Base-by-base conservation (phyloP, 352 stramenopile genomes). In the Globisporangium cylindrosporum region DNA sequence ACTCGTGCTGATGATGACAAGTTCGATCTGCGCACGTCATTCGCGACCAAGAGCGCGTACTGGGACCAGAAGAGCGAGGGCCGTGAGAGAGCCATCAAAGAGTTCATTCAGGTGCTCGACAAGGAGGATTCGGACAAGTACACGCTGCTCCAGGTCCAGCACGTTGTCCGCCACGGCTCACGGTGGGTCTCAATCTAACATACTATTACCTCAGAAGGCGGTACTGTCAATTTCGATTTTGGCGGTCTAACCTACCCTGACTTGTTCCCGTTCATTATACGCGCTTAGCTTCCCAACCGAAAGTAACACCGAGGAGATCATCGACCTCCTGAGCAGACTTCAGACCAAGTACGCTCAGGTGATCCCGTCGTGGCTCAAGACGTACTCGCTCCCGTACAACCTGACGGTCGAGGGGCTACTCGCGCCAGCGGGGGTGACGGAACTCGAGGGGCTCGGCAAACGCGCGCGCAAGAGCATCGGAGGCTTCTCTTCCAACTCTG, bases 351-450 rank as follows among this genome's bases (percentile, higher is more conserved):
- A 81, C 59, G 73, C 66, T 14, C 62, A 29, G 22, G 29, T 61
- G 8, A 60, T 93, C 10, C 84, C 84, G 1, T 27, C 49, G 29
- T 93, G 84, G 84, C 41, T 93, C 51, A 70, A 69, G 7, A 69
- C 75, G 55, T 93, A 93, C 67, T 69, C 55, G 38, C 78, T 91
- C 24, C 79, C 71, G n/a, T 93, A 93, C 74, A 86, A 89, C 58
- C 25, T 75, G 48, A 77, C 70, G 25, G 63, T 84, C n/a, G 66
- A 78, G 53, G 81, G 84, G 1, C 65, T 74, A 12, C 68, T 93
- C 29, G 70, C 81, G 1, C 55, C 66, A 0, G 64, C 76, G 15
- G 85, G 85, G 0, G 64, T 59, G 12, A 22, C 55, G 3, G 82
- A 90, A 57, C 78, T 92, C 22, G 56, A 70, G 48, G 66, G 43